phyloP scores from a whole-genome alignment of 768 basidiomycete genomes.

The Leccinum ochraceum region DNA sequence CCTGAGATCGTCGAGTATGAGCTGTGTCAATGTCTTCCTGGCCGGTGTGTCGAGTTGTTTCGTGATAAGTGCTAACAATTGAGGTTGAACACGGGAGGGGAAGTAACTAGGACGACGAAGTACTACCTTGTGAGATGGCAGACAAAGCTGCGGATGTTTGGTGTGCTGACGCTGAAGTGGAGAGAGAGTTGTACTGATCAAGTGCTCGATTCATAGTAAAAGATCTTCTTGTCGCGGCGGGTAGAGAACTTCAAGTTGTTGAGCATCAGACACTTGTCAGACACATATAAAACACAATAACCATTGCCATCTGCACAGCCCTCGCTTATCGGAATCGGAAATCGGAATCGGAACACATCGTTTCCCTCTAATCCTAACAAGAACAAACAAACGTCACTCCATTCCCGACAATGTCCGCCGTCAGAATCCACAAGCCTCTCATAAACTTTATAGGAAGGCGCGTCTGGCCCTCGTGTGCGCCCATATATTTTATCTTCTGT shows the following conservation, averaged over 20 bases:
- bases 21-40: conserved; percentile 56
- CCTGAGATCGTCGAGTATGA: conserved; percentile 62
- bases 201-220: conserved; percentile 17
- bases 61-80: conserved; percentile 11
- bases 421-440: conserved; percentile 53
- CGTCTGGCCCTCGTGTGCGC: conserved; percentile 47
- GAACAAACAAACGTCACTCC: conserved; percentile 15
- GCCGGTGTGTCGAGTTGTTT: conserved; percentile 38
- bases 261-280: neutral
- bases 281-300: neutral
- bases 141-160: conserved; percentile 11
- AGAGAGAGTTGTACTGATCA: conserved; percentile 22
- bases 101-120: conserved; percentile 9
- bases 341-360: conserved; percentile 8
- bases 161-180: conserved; percentile 7
- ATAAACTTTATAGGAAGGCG: conserved; percentile 67
- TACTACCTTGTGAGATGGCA: conserved; percentile 24
- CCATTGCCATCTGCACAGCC: conserved; percentile 19
- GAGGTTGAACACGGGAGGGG: conserved; percentile 10
- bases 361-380: conserved; percentile 21
- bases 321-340: conserved; percentile 7
- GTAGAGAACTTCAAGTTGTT: too few species aligned
- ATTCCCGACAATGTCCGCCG: conserved; percentile 34
- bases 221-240: neutral
- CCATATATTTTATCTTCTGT: neutral